These are phyloP conservation scores for Obba rivulosa DNA, from an alignment of 768 basidiomycete species.

Conservation along the genomic window DNA sequence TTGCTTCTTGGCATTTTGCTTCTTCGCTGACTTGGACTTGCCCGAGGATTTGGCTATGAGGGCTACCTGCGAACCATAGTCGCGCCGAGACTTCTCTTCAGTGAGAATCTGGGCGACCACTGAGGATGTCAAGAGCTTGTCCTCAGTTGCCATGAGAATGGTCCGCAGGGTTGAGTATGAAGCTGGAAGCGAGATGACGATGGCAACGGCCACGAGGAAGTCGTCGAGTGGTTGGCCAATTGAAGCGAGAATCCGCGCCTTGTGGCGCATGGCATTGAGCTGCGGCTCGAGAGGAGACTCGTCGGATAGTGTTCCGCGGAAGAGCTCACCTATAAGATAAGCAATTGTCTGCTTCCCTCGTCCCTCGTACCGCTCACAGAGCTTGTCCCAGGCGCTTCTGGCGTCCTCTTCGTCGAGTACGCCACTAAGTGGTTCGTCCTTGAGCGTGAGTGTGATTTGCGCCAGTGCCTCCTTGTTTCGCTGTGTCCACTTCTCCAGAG, in stretches of 20 bases:
- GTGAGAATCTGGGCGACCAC: conserved; percentile 7
- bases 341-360: conserved; percentile 19
- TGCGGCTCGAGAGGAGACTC: conserved; percentile 14
- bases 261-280: conserved; percentile 16
- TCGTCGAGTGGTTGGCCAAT: conserved; percentile 16
- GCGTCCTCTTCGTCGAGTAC: conserved; percentile 12
- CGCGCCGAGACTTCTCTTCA: conserved; percentile 8
- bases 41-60: neutral
- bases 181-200: conserved; percentile 18
- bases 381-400: conserved; percentile 17
- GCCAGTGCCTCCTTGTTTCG: conserved; percentile 14
- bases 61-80: neutral
- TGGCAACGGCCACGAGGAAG: conserved; percentile 16
- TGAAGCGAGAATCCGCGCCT: conserved; percentile 8
- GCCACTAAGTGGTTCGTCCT: conserved; percentile 17
- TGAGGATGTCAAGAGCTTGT: conserved; percentile 4
- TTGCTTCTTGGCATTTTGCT: neutral
- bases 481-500: neutral
- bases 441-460: conserved; percentile 20
- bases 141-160: conserved; percentile 13
- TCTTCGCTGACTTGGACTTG: conserved; percentile 4
- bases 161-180: conserved; percentile 17
- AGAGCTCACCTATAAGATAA: conserved; percentile 19
- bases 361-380: conserved; percentile 16
- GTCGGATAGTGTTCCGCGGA: conserved; percentile 16